Evolutionary conservation across 495 filamentous ascomycete species (phyloP), one percentile per base, ranked within the genome.

Genomic region (Letharia columbiana): DNA sequence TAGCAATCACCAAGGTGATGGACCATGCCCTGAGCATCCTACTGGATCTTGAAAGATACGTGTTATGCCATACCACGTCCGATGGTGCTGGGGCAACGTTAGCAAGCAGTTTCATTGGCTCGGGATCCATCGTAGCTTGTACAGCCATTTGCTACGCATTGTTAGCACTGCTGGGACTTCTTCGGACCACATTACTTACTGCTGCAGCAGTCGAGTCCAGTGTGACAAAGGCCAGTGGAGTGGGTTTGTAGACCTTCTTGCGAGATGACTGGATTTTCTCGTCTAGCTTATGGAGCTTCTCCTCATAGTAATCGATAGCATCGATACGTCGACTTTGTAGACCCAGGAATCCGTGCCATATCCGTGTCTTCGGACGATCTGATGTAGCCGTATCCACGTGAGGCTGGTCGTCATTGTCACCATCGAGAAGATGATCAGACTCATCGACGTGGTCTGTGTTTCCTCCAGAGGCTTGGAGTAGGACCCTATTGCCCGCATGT

Each of bases 161-260:
- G 60, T 69, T 20, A 73, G 65, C 56, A 18, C n/a, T 35, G 49
- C 31, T n/a, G 60, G 4, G 4, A 57, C 15, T 13, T 9, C 3
- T 47, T 60, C 23, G 13, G 15, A 5, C 17, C 17, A 35, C 42
- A n/a, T 39, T 40, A 70, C 73, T 74, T 72, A 75, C 73, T 65
- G 83, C 86, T 33, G 92, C 86, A n/a, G 91, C 89, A 66, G 93
- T 91, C 23, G 91, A 96, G 75, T 96, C 88, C 89, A 99, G 92
- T 1, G 95, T 97, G 42, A 99, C 91, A 74, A 98, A 98, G 10
- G 95, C 95, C 44, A 95, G 79, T 52, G 92, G 86, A 0, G 86
- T 91, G 3, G 95, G 82, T 12, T 81, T 77, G 72, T 90, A 97
- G 20, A 88, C 86, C 73, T 92, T 92, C 69, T 84, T 83, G 37